Base-by-base conservation (phyloP, 169 alveolate species). In the Babesia sp. region DNA sequence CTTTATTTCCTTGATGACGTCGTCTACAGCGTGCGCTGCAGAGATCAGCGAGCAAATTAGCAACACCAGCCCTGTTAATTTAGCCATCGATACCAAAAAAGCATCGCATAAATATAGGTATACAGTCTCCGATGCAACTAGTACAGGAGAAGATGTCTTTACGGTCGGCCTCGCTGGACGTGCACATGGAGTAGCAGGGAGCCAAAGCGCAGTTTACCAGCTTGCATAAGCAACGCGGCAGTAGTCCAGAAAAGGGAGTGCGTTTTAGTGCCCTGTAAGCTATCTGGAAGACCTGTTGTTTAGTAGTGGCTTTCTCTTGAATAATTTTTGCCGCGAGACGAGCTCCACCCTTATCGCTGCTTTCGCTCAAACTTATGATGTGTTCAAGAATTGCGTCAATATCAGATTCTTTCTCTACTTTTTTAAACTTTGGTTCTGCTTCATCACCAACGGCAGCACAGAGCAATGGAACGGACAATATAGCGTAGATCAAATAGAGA, bases 31-130 rank as follows among this genome's bases (percentile, higher is more conserved):
- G 16, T 28, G 11, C 3, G 39, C 61, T 3, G 51, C 26, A 22
- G 41, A 45, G 5, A 24, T 18, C 64, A 64, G 33, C 42, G 61
- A 59, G 24, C 42, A 64, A 22, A 64, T 55, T n/a, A 61, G 63
- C 51, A 64, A 11, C 28, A 24, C 5, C 8, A 59, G 3, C 24
- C 28, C 39, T 39, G 33, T 20, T 42, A 53, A 29, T 11, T 41
- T 69, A 78, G 57, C 73, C 74, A 61, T 78, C 75, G 46, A 55
- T 28, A 22, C 86, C 86, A 29, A 72, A 14, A 12, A 78, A 20
- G 51, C 86, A 78, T 33, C 86, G 55, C 73, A 78, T 53, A 33
- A 78, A 78, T 48, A 67, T 24, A 26, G 86, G 86, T 41, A 78
- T 66, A 54, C 86, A 78, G 34, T 78, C 86, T 4, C 86, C 81